phyloP scores from a whole-genome alignment of 345 rosid genomes.

The Euphorbia pulcherrima region DNA sequence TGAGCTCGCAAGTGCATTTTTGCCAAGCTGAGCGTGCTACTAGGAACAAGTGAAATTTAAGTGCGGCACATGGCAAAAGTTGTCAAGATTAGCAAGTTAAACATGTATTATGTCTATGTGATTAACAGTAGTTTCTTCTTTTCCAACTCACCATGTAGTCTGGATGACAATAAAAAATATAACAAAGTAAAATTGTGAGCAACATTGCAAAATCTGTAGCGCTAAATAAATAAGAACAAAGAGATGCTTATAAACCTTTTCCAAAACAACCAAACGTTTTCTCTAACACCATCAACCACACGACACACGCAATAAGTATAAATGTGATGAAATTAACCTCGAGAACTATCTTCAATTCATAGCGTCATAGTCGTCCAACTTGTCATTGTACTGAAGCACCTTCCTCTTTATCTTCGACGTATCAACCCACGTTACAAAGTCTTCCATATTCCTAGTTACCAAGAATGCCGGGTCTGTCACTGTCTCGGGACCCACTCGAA shows the following conservation, averaged over 20 bases:
- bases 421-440: slow-evolving; percentile 92
- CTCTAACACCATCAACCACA: background rate
- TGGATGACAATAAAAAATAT: background rate
- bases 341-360: slow-evolving; percentile 39
- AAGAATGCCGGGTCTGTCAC: slow-evolving; percentile 83
- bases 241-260: background rate
- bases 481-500: slow-evolving; percentile 88
- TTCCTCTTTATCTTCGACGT: slow-evolving; percentile 84
- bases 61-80: no score
- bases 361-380: slow-evolving; percentile 79
- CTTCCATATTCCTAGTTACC: slow-evolving; percentile 90
- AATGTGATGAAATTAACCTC: background rate
- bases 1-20: no score
- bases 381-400: slow-evolving; percentile 79
- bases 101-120: no score
- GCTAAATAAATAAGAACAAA: background rate
- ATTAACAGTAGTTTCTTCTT: no score
- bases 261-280: background rate
- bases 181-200: background rate
- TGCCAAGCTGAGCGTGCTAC: no score
- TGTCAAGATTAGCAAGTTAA: no score
- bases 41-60: no score
- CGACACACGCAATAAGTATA: background rate
- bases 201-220: background rate
- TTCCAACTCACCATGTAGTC: background rate